Evolutionary conservation across 2,329 filamentous ascomycete genomes (phyloP), one percentile per base, ranked within the genome.

Genomic region (Colletotrichum sp.): DNA sequence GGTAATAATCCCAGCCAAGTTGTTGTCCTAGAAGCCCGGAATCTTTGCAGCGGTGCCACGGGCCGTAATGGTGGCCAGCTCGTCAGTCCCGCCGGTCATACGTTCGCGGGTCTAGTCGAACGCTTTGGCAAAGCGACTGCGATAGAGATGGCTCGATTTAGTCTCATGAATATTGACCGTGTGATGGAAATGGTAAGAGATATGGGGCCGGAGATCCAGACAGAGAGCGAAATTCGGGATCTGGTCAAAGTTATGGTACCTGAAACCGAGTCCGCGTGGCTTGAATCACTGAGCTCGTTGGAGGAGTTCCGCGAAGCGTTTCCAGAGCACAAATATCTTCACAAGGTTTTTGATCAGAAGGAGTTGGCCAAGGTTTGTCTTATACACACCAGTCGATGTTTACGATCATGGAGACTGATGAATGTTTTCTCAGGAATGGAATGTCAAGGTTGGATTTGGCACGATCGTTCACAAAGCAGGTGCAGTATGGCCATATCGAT

Each of bases 331-430:
- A 49, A 7, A 21, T 0, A 12, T 49, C 39, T 49, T 49, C 39
- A 49, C 9, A 49, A 49, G 39, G 39, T 49, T n/a, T 49, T 49
- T 2, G 39, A 49, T 9, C 39, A 49, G 39, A 21, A 49, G 18
- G 39, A 49, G 9, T 49, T 49, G 18, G 18, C 0, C 18, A 49
- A 49, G 39, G 39, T 49, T 49, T 12, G 39, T 49, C 18, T 49
- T 21, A 0, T 12, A 49, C 18, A 49, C 39, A 18, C 3, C 18
- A n/a, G 6, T 49, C 39, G 8, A n/a, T 4, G 4, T n/a, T 49
- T 0, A 12, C 18, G 3, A 49, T n/a, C 18, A 49, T 0, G 5
- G 18, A 49, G 0, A 49, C 39, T 49, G 39, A 49, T 49, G 18
- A 21, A 49, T n/a, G 9, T n/a, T n/a, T 2, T 49, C 18, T 21